Evolutionary conservation across 2,329 filamentous ascomycete genomes (phyloP), one percentile per base, ranked within the genome.

Genomic region (Trichoderma harzianum): DNA sequence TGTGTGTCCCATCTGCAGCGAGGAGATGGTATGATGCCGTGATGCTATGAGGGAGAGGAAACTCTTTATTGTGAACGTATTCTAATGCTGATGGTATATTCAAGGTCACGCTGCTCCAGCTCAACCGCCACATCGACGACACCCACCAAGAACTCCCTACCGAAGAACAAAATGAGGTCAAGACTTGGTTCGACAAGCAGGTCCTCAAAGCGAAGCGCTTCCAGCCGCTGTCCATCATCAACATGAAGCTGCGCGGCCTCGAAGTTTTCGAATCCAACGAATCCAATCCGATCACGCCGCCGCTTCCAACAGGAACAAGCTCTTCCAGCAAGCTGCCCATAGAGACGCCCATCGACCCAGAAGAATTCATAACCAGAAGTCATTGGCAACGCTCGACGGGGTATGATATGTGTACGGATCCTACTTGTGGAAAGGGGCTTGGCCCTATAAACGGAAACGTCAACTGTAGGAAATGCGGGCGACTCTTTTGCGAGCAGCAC

Each of bases 181-280:
- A 97, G 84, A 95, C 94, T 53, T 98, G 95, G 95, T 97, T 98
- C 83, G 93, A 97, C 84, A 92, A 93, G 78, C 95, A 97, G 82
- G 95, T 98, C 82, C 88, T 93, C 76, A 97, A 97, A 81, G 95
- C 95, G 12, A 97, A 96, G 82, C 91, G 91, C 75, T 97, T 98
- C 80, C 95, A 98, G 78, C 95, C 95, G 0, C 87, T 98, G 1
- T 95, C 94, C 1, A 87, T 97, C 5, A 89, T 98, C 77, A 97
- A 97, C 82, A 94, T 97, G 83, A 98, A 97, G 79, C 87, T 98
- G 26, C 94, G 96, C 72, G 94, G 94, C 11, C 86, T 98, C 57
- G 95, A 98, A 70, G 94, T 97, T 16, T 98, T 98, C 80, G 95
- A 98, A 79, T 94, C 94, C 36, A 97, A 97, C 83, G 93, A 95